Percentiles rank a stretch among this genome's conserved stretches.
Conservation (phyloP, 129 eudicot species). For the Deinandra increscens region DNA sequence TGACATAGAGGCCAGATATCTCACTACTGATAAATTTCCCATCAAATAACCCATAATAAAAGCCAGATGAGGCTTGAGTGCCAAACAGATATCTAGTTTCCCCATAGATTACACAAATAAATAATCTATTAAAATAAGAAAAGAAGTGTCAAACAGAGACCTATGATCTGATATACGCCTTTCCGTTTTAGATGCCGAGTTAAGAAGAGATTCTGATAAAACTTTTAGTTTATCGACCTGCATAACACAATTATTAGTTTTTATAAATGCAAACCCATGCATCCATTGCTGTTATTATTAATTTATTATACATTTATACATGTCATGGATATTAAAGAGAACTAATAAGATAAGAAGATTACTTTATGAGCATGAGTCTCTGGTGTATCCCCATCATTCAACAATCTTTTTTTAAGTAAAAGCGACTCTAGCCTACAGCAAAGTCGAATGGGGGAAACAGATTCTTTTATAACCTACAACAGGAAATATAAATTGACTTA, state of each 20-base stretch:
- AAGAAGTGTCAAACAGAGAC: slow-evolving; percentile 28
- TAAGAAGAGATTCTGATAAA: slow-evolving; percentile 74
- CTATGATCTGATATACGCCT: slow-evolving; percentile 76
- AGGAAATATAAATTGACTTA: slow-evolving; percentile 11
- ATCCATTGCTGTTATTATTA: neutral
- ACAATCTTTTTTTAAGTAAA: slow-evolving; percentile 46
- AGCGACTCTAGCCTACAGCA: slow-evolving; percentile 66
- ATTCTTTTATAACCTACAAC: slow-evolving; percentile 58
- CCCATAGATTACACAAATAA: neutral
- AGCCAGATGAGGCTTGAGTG: neutral
- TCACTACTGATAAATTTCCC: neutral
- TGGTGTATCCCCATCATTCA: slow-evolving; percentile 50
- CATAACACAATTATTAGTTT: slow-evolving; percentile 20
- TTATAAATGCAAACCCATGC: neutral
- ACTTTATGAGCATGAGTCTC: slow-evolving; percentile 56
- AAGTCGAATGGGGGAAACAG: slow-evolving; percentile 44
- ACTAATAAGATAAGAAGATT: slow-evolving; percentile 2
- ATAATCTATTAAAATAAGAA: neutral
- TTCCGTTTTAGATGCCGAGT: slow-evolving; percentile 76
- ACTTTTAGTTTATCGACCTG: slow-evolving; percentile 79
- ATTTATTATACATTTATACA: neutral
- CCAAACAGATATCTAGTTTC: neutral
- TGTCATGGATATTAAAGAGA: neutral
- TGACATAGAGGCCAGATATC: neutral
- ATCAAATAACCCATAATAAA: neutral